Evolutionary conservation across 2,329 filamentous ascomycete genomes (phyloP), one percentile per base, ranked within the genome.

Genomic region (Aureobasidium pullulans): DNA sequence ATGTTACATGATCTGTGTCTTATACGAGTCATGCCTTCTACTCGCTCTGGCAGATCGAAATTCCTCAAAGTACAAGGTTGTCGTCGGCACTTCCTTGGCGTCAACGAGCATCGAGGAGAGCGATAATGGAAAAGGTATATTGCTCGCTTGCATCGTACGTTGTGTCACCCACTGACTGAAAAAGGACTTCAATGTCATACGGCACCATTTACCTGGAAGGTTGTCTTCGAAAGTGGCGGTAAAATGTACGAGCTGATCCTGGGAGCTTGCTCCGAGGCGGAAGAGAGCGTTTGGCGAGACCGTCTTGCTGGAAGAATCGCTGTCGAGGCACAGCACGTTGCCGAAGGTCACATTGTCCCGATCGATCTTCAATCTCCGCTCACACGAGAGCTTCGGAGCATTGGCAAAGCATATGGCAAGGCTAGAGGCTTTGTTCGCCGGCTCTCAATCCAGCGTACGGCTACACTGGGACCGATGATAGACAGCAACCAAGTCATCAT

Each of bases 171-270:
- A 32, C 50, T 64, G 28, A 62, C 28, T 6, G 6, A 15, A n/a
- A 36, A 62, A 96, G 91, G 90, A 0, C 71, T 97, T 7, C 90
- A 93, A 77, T 96, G 91, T 67, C 87, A 94, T 63, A 89, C 88
- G 3, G 89, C 89, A 0, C 85, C 89, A 0, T 89, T 89, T 71
- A 94, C 91, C 1, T 97, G 92, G 93, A 99, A 97, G 70, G 68
- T 96, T 10, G 80, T 90, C 2, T 96, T 97, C 67, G 86, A 94
- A 69, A 83, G 84, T 64, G 81, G 87, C 60, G 83, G 88, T 64
- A 84, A 88, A 61, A 77, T 93, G 57, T 93, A 89, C 69, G 93
- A 97, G 72, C 74, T 96, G 15, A 84, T 96, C 42, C 80, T 96
- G 75, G 95, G 88, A 64, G 93, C 91, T 37, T 96, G 91, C 66